These are phyloP conservation scores for Eucalyptus dawsonii DNA, from an alignment of 345 rosid species.

Conservation along the genomic window DNA sequence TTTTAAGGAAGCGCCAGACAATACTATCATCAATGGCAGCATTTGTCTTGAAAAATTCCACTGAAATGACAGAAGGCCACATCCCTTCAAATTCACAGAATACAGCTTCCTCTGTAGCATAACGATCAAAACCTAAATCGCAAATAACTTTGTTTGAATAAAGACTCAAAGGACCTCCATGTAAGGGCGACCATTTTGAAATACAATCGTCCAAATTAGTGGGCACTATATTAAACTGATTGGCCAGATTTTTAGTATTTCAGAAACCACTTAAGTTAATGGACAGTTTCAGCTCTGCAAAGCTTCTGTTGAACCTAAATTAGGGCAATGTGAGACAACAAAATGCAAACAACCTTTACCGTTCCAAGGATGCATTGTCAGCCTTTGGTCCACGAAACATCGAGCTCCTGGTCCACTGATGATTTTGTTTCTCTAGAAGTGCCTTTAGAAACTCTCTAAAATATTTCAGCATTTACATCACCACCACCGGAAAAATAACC, in stretches of 20 bases:
- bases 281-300: not conserved
- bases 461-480: not conserved
- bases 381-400: not conserved
- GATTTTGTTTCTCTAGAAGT: not conserved
- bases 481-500: not conserved
- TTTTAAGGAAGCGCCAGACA: not conserved
- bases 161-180: not conserved
- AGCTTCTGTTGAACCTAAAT: not conserved
- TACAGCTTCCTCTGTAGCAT: not conserved
- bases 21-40: not conserved
- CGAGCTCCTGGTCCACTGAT: not conserved
- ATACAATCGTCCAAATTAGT: not conserved
- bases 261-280: not conserved
- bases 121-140: not conserved
- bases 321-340: not conserved
- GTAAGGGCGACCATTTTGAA: not conserved
- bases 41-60: not conserved
- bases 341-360: not conserved
- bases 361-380: not conserved
- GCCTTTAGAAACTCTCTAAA: not conserved
- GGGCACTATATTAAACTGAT: not conserved
- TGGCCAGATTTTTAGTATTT: not conserved
- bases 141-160: not conserved
- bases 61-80: not conserved
- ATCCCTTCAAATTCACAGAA: not conserved